Conservation (phyloP, 257 asterid genomes). For the Henckelia pumila region DNA sequence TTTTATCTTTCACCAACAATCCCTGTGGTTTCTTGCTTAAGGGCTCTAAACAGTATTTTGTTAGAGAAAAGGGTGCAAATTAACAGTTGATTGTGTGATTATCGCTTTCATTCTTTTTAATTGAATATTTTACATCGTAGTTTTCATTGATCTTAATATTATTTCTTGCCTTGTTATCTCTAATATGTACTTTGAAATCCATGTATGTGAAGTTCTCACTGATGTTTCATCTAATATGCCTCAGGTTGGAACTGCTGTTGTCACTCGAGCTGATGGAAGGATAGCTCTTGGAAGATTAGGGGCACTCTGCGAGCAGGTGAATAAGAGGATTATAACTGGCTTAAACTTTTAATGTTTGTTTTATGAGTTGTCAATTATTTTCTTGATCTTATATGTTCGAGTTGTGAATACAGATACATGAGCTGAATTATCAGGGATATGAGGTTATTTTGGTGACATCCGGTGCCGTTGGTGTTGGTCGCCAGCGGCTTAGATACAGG, state of each 20-base stretch:
- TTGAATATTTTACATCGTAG: too few relatives aligned
- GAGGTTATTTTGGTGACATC: constrained; percentile 95
- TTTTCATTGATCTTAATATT: not conserved
- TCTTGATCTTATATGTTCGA: constrained; percentile 24
- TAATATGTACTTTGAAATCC: not conserved
- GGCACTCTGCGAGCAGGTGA: constrained; percentile 94
- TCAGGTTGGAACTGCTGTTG: constrained; percentile 91
- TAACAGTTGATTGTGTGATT: too few relatives aligned
- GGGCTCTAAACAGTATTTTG: too few relatives aligned
- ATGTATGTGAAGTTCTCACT: constrained; percentile 13
- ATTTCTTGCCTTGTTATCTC: not conserved
- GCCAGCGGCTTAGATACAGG: constrained; percentile 86
- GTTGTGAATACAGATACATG: constrained; percentile 72
- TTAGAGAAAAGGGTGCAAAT: too few relatives aligned
- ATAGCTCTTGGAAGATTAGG: constrained; percentile 97
- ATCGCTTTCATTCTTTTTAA: too few relatives aligned
- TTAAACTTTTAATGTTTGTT: constrained; percentile 1
- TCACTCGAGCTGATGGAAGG: constrained; percentile 71
- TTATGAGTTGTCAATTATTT: constrained; percentile 9
- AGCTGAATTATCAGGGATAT: constrained; percentile 72
- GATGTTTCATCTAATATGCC: constrained; percentile 13
- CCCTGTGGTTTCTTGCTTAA: not conserved
- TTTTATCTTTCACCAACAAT: too few relatives aligned
- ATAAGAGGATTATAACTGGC: constrained; percentile 17
- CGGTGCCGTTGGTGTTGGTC: constrained; percentile 98